These are phyloP conservation scores for Ophiostoma novo-ulmi DNA, from an alignment of 2,329 filamentous ascomycete species.

Conservation along the genomic window DNA sequence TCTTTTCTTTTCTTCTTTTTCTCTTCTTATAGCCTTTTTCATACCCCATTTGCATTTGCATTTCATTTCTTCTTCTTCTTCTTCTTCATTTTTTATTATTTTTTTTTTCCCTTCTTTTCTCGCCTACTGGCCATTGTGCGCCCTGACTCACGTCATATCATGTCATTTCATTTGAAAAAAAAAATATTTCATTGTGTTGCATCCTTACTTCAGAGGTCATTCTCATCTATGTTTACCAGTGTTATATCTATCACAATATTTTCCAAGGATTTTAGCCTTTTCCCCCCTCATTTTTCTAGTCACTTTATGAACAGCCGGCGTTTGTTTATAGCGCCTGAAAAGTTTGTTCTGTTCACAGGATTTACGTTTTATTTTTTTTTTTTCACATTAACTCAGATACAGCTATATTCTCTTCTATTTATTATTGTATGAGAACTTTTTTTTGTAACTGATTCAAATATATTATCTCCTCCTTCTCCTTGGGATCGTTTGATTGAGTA, in stretches of 20 bases:
- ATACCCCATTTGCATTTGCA: neutral
- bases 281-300: neutral
- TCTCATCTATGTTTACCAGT: too few relatives aligned
- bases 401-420: neutral
- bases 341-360: neutral
- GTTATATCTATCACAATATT: neutral
- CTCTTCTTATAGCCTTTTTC: neutral
- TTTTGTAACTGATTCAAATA: too few relatives aligned
- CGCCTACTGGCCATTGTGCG: too few relatives aligned
- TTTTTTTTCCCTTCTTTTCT: neutral
- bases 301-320: neutral
- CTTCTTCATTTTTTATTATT: neutral
- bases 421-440: neutral
- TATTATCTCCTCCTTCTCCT: neutral
- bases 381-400: neutral
- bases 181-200: neutral
- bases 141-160: too few relatives aligned
- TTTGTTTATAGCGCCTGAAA: neutral
- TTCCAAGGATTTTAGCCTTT: neutral
- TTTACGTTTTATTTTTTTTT: neutral
- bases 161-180: too few relatives aligned
- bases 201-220: neutral
- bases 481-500: neutral
- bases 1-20: neutral
- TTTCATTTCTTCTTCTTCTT: neutral